A percentile compares a stretch with the other conserved stretches of the same genome.
Evolutionary conservation across 2,329 filamentous ascomycete species (phyloP).

Genomic region (Arthroderma sp.): DNA sequence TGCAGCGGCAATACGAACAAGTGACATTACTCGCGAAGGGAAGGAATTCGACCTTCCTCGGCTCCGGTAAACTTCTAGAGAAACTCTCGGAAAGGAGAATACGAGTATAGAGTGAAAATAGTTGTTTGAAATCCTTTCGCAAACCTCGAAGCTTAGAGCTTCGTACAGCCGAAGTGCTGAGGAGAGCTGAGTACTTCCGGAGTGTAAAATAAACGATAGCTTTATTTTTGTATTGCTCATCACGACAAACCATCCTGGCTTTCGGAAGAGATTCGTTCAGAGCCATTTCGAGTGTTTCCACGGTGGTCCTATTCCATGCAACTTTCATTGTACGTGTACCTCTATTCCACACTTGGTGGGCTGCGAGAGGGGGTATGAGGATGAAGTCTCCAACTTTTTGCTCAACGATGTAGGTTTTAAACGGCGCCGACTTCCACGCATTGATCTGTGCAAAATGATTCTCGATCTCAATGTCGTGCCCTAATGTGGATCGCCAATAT

Average conservation of each 20-base stretch:
- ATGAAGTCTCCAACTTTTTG: slow-evolving; percentile 87
- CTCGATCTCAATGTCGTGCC: slow-evolving; percentile 93
- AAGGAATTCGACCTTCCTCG: slow-evolving; percentile 60
- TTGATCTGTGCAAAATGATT: slow-evolving; percentile 93
- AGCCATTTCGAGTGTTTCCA: slow-evolving; percentile 78
- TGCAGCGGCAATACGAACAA: slow-evolving; percentile 88
- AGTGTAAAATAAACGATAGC: slow-evolving; percentile 84
- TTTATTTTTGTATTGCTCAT: slow-evolving; percentile 98
- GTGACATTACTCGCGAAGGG: slow-evolving; percentile 84
- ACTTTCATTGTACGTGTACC: slow-evolving; percentile 94
- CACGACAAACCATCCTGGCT: slow-evolving; percentile 79
- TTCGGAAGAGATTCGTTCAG: slow-evolving; percentile 77
- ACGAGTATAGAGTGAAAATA: slow-evolving; percentile 65
- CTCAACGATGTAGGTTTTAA: slow-evolving; percentile 84
- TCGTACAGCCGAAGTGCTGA: slow-evolving; percentile 41
- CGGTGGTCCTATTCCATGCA: slow-evolving; percentile 92
- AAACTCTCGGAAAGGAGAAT: slow-evolving; percentile 82
- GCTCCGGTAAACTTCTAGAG: slow-evolving; percentile 45
- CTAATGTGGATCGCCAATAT: slow-evolving; percentile 83
- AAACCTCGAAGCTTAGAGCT: slow-evolving; percentile 52
- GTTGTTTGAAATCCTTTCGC: slow-evolving; percentile 65
- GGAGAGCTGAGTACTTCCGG: slow-evolving; percentile 54
- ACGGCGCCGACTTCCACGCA: slow-evolving; percentile 88
- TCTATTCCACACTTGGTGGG: slow-evolving; percentile 96
- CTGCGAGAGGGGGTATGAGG: slow-evolving; percentile 78